A percentile compares a stretch with the other conserved stretches of the same genome.
phyloP scores from a whole-genome alignment of 441 rosid genomes.

The Metrosideros polymorpha region DNA sequence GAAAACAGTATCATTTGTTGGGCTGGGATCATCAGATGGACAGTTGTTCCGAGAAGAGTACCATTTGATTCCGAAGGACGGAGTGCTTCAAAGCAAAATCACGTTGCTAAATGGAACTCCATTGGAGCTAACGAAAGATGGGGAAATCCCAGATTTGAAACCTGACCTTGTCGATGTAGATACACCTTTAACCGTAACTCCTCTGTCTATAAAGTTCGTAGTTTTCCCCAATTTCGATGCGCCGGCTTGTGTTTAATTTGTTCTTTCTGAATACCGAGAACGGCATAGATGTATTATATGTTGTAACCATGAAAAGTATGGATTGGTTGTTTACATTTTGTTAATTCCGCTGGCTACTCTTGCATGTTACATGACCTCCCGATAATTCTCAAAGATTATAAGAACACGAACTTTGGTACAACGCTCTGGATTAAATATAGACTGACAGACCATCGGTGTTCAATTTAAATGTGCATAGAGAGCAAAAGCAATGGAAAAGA shows the following conservation, averaged over 20 bases:
- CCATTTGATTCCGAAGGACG: slow-evolving; percentile 70
- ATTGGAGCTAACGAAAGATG: slow-evolving; percentile 32
- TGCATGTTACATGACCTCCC: neutral
- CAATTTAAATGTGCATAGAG: neutral
- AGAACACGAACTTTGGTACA: neutral
- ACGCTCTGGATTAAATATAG: neutral
- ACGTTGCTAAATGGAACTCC: slow-evolving; percentile 78
- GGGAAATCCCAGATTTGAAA: slow-evolving; percentile 59
- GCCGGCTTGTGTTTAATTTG: slow-evolving; percentile 43
- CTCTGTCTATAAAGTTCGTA: slow-evolving; percentile 65
- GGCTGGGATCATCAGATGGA: slow-evolving; percentile 39
- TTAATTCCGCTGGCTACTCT: neutral
- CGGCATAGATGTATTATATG: neutral
- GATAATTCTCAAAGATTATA: neutral
- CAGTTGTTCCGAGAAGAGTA: slow-evolving; percentile 68
- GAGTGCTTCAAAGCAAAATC: slow-evolving; percentile 50
- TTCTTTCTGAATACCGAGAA: neutral
- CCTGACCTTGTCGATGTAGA: slow-evolving; percentile 34
- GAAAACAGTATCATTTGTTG: slow-evolving; percentile 52
- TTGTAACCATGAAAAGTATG: neutral
- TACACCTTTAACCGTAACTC: slow-evolving; percentile 43
- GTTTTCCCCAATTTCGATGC: slow-evolving; percentile 83
- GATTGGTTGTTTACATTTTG: neutral
- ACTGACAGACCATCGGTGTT: neutral
- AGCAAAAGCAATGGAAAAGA: neutral